A percentile compares a stretch with the other conserved stretches of the same genome.
Conservation (phyloP, 169 alveolate genomes). For the Eimeria brunetti region DNA sequence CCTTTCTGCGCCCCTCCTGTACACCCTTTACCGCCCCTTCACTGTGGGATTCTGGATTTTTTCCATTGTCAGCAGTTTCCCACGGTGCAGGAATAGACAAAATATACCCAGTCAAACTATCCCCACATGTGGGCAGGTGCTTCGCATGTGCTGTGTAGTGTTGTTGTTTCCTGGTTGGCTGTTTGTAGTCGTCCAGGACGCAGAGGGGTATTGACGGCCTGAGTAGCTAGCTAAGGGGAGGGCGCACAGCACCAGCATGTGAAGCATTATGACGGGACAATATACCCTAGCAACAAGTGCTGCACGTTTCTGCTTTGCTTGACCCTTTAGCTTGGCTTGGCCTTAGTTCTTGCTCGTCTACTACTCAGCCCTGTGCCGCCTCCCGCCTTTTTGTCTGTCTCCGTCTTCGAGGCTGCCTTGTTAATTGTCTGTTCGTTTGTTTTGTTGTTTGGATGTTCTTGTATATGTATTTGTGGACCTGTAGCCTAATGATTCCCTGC, state of each 20-base stretch:
- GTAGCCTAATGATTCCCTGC: too few relatives aligned
- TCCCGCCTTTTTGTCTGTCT: neutral
- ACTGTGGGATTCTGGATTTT: neutral
- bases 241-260: neutral
- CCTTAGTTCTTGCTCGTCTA: neutral
- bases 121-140: neutral
- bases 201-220: neutral
- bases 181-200: too few relatives aligned
- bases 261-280: neutral
- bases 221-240: neutral
- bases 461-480: neutral
- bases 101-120: neutral
- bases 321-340: neutral
- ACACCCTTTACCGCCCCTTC: neutral
- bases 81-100: neutral
- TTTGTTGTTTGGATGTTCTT: neutral
- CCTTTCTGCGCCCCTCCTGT: neutral
- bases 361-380: neutral
- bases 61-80: neutral
- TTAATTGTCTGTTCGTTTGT: neutral
- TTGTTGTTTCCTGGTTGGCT: neutral
- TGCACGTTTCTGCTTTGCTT: neutral
- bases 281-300: too few relatives aligned
- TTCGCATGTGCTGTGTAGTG: neutral
- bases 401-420: neutral